phyloP scores from a whole-genome alignment of 164 flowering plant genomes.

The Macadamia tetraphylla region DNA sequence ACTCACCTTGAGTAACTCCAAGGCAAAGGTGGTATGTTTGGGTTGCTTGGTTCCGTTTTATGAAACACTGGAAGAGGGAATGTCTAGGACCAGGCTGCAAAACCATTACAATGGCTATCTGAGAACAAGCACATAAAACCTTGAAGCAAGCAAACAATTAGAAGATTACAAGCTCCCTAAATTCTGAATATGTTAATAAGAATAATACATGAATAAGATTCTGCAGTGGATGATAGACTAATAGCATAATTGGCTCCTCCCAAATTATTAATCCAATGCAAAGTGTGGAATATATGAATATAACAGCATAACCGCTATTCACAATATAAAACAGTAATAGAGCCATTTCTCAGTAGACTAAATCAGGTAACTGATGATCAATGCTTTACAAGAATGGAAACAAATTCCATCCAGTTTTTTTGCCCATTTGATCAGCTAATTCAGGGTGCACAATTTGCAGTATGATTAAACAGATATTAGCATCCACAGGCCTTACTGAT shows the following conservation, averaged over 20 bases:
- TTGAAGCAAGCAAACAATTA: constrained; percentile 4
- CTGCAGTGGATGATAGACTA: too few species aligned
- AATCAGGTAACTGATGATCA: not conserved
- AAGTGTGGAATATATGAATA: too few species aligned
- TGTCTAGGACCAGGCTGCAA: constrained; percentile 93
- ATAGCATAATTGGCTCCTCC: too few species aligned
- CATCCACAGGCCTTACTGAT: not conserved
- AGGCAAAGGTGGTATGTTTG: constrained; percentile 72
- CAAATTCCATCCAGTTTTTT: too few species aligned
- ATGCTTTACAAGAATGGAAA: too few species aligned
- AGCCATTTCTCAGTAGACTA: not conserved
- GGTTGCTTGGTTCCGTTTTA: constrained; percentile 55
- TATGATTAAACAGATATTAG: not conserved
- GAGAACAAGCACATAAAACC: constrained; percentile 1
- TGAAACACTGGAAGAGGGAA: constrained; percentile 66
- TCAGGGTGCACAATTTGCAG: not conserved
- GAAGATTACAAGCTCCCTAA: too few species aligned
- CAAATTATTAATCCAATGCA: too few species aligned
- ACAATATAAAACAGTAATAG: not conserved
- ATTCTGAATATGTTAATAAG: not conserved
- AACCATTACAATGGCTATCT: not conserved
- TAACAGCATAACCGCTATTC: too few species aligned
- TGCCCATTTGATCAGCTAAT: too few species aligned
- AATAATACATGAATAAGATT: not conserved
- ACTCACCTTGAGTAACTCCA: constrained; percentile 63